Percentiles rank a stretch among this genome's conserved stretches.
Conservation (phyloP, 1,139 yeast species). For the Candida labiduridarum region DNA sequence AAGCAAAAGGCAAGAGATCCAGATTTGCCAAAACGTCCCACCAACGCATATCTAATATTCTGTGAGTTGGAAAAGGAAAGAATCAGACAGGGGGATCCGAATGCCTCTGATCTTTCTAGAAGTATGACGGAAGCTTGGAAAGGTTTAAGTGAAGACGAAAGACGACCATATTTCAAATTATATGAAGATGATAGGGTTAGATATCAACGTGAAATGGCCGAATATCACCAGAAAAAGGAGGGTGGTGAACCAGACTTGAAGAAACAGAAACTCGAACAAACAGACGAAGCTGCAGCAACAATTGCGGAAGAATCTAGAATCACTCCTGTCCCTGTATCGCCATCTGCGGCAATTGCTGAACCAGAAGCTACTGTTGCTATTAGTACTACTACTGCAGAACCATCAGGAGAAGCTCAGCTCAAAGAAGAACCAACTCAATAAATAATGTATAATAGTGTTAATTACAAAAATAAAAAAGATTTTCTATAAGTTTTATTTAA, state of each 20-base stretch:
- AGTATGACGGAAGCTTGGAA: conserved; percentile 90
- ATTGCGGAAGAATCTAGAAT: no score
- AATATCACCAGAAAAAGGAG: conserved; percentile 49
- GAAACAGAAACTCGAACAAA: conserved; percentile 30
- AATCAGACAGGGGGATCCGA: conserved; percentile 54
- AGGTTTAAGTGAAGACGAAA: conserved; percentile 64
- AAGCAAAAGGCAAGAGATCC: conserved; percentile 63
- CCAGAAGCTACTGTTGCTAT: neutral
- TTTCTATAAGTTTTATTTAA: conserved; percentile 1
- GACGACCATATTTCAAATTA: conserved; percentile 73
- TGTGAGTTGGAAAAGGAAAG: conserved; percentile 86
- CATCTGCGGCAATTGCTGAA: neutral
- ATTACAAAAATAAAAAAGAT: neutral
- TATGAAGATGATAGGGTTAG: conserved; percentile 81
- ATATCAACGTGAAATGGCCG: conserved; percentile 73
- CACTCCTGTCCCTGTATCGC: neutral
- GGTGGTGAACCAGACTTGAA: conserved; percentile 10
- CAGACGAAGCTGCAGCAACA: conserved; percentile 15
- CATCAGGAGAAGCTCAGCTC: neutral
- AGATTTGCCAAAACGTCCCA: conserved; percentile 83
- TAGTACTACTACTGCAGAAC: neutral
- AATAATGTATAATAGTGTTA: neutral
- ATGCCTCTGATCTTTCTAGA: conserved; percentile 68
- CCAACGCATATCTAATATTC: conserved; percentile 84
- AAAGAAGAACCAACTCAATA: neutral